Base-by-base conservation (phyloP, 208 protist species). In the Trypanosoma rangeli region DNA sequence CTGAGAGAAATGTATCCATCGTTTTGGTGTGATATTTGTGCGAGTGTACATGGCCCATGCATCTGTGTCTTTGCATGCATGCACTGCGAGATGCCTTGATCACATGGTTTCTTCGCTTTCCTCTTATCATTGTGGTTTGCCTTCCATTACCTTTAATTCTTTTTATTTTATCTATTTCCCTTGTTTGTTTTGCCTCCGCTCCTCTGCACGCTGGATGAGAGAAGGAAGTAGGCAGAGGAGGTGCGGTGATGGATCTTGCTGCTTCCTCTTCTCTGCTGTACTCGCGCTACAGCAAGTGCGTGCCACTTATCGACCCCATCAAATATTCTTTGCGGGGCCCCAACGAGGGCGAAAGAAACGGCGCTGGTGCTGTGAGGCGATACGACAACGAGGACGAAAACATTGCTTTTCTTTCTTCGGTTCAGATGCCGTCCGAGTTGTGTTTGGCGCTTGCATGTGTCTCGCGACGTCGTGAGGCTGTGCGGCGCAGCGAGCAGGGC, bases 371-470 rank as follows among this genome's bases (percentile, higher is more conserved):
- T 29, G 12, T 55, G 5, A 55, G 12, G 3, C 22, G 10, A 55
- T 29, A 35, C 18, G 26, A 58, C 31, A 0, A 44, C 10, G 4
- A 29, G 7, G 37, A 56, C 44, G 50, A 35, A 16, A 52, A 73
- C 49, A 26, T 66, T 24, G 68, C 68, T 0, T 67, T 65, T 61
- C 68, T 73, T 48, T 73, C 59, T 50, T 73, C 68, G 0, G 68
- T 73, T 3, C n/a, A 64, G 37, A 22, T 35, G 31, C 59, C 58
- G 33, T 63, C 57, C 20, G 57, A 72, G 49, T 52, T 72, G 67
- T 72, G 48, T 48, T n/a, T 72, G 10, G 44, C 31, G 3, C 57
- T 72, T 5, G 57, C 67, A 1, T 72, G 67, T 56, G n/a, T 72
- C 10, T 44, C 67, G 0, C 33, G 58, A n/a, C 57, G 22, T 22